Evolutionary conservation across 2,329 filamentous ascomycete genomes (phyloP).

Genomic region (Scedosporium dehoogii): DNA sequence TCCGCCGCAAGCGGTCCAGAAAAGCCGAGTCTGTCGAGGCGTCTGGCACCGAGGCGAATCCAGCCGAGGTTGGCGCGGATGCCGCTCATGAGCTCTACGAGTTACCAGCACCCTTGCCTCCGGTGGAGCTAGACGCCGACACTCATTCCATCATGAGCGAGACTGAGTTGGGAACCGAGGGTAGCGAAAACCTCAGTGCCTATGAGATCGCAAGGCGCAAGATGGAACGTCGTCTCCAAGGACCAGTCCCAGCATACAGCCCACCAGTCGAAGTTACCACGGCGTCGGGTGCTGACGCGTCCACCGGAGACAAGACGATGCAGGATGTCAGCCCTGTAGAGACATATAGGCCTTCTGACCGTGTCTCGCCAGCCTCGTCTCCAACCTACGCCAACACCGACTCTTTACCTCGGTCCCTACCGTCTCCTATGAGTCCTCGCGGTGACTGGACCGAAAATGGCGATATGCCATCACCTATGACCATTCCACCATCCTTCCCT

Average conservation of each 20-base stretch:
- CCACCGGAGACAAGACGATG: slow-evolving; percentile 19
- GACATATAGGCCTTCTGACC: slow-evolving; percentile 24
- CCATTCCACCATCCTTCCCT: slow-evolving; percentile 8
- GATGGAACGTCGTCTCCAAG: slow-evolving; percentile 39
- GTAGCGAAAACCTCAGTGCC: slow-evolving; percentile 28
- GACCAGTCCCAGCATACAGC: slow-evolving; percentile 38
- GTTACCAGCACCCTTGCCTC: slow-evolving; percentile 33
- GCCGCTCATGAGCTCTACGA: slow-evolving; percentile 41
- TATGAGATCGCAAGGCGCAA: slow-evolving; percentile 43
- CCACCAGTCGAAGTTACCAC: slow-evolving; percentile 19
- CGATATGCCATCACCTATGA: slow-evolving; percentile 31
- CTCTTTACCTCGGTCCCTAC: slow-evolving; percentile 29
- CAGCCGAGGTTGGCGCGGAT: slow-evolving; percentile 29
- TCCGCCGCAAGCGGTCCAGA: slow-evolving; percentile 23
- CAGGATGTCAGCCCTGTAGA: slow-evolving; percentile 22
- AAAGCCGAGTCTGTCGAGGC: slow-evolving; percentile 21
- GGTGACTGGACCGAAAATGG: slow-evolving; percentile 28
- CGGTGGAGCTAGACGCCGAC: slow-evolving; percentile 39
- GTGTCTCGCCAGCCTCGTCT: slow-evolving; percentile 11
- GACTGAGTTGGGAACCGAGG: slow-evolving; percentile 30
- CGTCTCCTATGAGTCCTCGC: slow-evolving; percentile 39
- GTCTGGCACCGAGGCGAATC: slow-evolving; percentile 4
- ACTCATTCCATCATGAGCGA: slow-evolving; percentile 26
- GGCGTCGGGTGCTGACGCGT: slow-evolving; percentile 4
- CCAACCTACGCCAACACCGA: slow-evolving; percentile 18